A percentile compares a stretch with the other conserved stretches of the same genome.
Conservation (phyloP, 2,329 filamentous ascomycete genomes). For the Diplocarpon rosae region DNA sequence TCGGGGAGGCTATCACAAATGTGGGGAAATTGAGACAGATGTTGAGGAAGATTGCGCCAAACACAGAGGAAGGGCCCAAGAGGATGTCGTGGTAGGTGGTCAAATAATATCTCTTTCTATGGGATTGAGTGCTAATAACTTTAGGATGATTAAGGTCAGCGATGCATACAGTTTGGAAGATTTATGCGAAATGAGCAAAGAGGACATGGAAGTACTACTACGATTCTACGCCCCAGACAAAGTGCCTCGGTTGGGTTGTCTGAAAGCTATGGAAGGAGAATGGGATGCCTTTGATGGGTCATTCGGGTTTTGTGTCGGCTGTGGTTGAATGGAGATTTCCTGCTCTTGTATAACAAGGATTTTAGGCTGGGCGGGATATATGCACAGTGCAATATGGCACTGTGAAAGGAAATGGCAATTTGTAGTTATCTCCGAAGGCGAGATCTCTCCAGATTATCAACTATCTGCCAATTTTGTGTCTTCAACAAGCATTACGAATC, state of each 20-base stretch:
- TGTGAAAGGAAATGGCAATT: too few species aligned
- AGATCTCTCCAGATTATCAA: too few species aligned
- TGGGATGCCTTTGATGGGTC: constrained; percentile 24
- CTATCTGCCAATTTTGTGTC: too few species aligned
- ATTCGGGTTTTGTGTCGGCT: constrained; percentile 27
- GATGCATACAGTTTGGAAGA: constrained; percentile 79
- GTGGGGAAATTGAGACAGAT: constrained; percentile 72
- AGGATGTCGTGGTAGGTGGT: constrained; percentile 72
- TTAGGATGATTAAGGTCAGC: constrained; percentile 84
- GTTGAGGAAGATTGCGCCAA: constrained; percentile 66
- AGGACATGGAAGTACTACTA: constrained; percentile 76
- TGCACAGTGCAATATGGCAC: background rate
- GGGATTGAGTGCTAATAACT: constrained; percentile 24
- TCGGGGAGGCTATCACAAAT: constrained; percentile 74
- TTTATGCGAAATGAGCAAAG: constrained; percentile 68
- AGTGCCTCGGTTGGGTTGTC: constrained; percentile 43
- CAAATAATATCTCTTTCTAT: background rate
- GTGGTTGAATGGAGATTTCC: constrained; percentile 11
- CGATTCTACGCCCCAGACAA: constrained; percentile 53
- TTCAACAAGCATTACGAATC: too few species aligned
- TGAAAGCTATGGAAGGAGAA: constrained; percentile 40
- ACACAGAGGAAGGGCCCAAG: constrained; percentile 63
- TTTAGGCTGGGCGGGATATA: background rate
- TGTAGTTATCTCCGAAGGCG: too few species aligned
- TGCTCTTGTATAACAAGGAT: constrained; percentile 2